Conservation (phyloP, 306 rosid genomes). For the Ormosia emarginata region DNA sequence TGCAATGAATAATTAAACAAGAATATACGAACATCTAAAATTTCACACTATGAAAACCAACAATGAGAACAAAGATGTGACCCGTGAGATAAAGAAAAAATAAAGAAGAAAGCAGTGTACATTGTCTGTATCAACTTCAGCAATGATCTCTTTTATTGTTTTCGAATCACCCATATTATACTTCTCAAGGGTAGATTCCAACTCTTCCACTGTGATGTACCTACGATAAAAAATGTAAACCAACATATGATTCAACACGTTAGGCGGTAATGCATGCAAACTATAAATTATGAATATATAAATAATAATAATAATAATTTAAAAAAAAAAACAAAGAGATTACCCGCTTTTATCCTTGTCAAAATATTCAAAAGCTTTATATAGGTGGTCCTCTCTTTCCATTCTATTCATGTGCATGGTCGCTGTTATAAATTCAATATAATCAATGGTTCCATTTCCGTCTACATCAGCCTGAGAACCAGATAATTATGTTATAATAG, state of each 20-base stretch:
- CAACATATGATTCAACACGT: background rate
- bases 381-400: slow-evolving; percentile 93
- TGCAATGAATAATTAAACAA: background rate
- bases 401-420: slow-evolving; percentile 95
- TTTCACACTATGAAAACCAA: background rate
- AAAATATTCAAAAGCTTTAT: slow-evolving; percentile 87
- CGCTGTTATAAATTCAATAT: slow-evolving; percentile 91
- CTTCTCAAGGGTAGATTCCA: slow-evolving; percentile 83
- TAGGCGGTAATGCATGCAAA: background rate
- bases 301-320: no score
- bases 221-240: slow-evolving; percentile 29
- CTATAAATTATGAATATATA: background rate
- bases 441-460: slow-evolving; percentile 91
- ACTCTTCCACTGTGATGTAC: slow-evolving; percentile 83
- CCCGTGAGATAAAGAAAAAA: background rate
- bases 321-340: background rate
- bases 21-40: background rate
- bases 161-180: slow-evolving; percentile 91
- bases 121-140: slow-evolving; percentile 88
- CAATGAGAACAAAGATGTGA: background rate
- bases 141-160: slow-evolving; percentile 92
- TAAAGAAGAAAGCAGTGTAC: slow-evolving; percentile 41
- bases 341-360: slow-evolving; percentile 96
- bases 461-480: slow-evolving; percentile 90
- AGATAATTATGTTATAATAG: slow-evolving; percentile 2